Evolutionary conservation across 2,329 filamentous ascomycete genomes (phyloP), one percentile per base, ranked within the genome.

Genomic region (Aspergillus sp.): DNA sequence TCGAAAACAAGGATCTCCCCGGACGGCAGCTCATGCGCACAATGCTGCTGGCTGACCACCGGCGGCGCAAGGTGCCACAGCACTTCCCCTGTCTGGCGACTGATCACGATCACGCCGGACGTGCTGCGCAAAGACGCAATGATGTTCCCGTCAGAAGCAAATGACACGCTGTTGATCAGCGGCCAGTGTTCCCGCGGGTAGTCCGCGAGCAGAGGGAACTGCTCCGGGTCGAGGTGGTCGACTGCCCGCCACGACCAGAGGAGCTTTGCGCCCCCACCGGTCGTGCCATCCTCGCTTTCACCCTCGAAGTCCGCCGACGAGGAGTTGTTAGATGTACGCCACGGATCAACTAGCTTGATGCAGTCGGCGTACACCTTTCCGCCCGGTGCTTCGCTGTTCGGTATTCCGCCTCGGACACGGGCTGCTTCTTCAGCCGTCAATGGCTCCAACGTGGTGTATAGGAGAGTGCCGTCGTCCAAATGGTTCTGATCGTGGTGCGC

Each of bases 401-500:
- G 70, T 1, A 78, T 71, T 0, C 76, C 76, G 1, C 76, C 74
- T 3, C 65, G 58, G 2, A 78, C 68, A 4, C 62, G 61, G 1
- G 63, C 60, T 4, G 71, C 69, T 50, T 76, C 66, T 10, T 68
- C 64, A 0, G 57, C 36, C 1, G 67, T 69, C 7, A 78, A 60
- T 4, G 71, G 66, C 54, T 77, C 73, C 0, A 78, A 62, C 2
- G 68, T 71, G 0, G 75, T 75, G 53, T 77, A 78, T 1, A 77
- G 60, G 19, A 76, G 56, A 0, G 66, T 66, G 4, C 76, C 75
- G 45, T 77, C 70, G 6, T 67, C 74, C 10, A 73, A 67, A 44
- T 77, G 74, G 47, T 77, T 69, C 50, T 77, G 75, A 50, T 78
- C 76, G 55, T 78, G 75, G 52, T 78, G 76, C 0, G 69, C 76